Percentiles rank a stretch among this genome's conserved stretches.
Conservation (phyloP, 176 grass and related monocot species). For the Ensete glaucum region DNA sequence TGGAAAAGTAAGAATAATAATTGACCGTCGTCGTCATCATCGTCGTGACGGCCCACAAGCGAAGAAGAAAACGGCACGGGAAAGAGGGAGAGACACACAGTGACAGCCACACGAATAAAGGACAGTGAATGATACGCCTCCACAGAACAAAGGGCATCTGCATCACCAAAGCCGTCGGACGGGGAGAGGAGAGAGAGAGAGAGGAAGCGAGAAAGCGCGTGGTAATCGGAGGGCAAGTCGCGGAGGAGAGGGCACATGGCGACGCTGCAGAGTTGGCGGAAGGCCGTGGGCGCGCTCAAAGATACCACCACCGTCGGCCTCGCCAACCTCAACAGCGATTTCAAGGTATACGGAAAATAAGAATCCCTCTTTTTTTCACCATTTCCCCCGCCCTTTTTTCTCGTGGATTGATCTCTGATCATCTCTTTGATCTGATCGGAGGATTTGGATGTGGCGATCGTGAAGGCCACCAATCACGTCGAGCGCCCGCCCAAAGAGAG, state of each 20-base stretch:
- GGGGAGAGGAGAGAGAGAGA: background rate
- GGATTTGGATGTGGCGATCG: slow-evolving; percentile 99
- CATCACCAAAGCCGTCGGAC: background rate
- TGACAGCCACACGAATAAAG: background rate
- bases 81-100: background rate
- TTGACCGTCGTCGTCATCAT: background rate
- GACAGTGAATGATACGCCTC: background rate
- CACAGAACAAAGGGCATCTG: background rate
- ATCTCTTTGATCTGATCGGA: slow-evolving; percentile 9
- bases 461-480: slow-evolving; percentile 91
- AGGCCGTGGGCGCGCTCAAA: slow-evolving; percentile 88
- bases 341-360: slow-evolving; percentile 42
- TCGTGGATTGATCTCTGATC: slow-evolving; percentile 2
- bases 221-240: background rate
- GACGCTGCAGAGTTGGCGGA: slow-evolving; percentile 81
- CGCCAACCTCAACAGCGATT: slow-evolving; percentile 91
- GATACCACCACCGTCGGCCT: slow-evolving; percentile 83
- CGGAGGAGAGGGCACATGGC: slow-evolving; percentile 41
- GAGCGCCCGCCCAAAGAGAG: slow-evolving; percentile 84
- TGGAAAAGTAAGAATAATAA: background rate
- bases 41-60: background rate
- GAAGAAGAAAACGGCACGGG: no score
- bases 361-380: background rate
- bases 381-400: background rate
- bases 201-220: background rate